phyloP scores from a whole-genome alignment of 495 filamentous ascomycete genomes.

The Xylaria intraflava region DNA sequence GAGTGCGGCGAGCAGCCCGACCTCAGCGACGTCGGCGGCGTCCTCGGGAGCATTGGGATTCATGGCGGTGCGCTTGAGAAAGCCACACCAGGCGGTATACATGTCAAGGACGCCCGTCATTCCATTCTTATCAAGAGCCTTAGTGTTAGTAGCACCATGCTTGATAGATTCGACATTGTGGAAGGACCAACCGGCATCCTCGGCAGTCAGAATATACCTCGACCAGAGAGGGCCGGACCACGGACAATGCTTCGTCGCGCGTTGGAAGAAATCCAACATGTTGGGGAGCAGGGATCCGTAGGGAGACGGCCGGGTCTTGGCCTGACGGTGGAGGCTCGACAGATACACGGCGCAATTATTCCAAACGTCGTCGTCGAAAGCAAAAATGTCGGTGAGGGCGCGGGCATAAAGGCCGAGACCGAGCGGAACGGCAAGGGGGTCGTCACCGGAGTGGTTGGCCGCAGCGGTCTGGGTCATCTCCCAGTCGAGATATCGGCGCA shows the following conservation, averaged over 20 bases:
- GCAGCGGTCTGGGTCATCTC: slow-evolving; percentile 54
- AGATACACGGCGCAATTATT: slow-evolving; percentile 74
- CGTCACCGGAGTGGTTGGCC: slow-evolving; percentile 12
- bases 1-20: slow-evolving; percentile 76
- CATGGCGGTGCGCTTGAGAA: slow-evolving; percentile 76
- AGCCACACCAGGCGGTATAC: slow-evolving; percentile 88
- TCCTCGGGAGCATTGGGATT: slow-evolving; percentile 71
- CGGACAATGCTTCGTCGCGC: slow-evolving; percentile 80
- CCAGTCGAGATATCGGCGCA: slow-evolving; percentile 75
- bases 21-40: slow-evolving; percentile 83
- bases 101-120: slow-evolving; percentile 84
- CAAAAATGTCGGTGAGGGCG: slow-evolving; percentile 58
- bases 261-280: slow-evolving; percentile 47
- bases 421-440: slow-evolving; percentile 47
- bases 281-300: slow-evolving; percentile 29
- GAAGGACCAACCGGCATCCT: slow-evolving; percentile 66
- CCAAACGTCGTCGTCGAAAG: slow-evolving; percentile 66
- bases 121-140: slow-evolving; percentile 61
- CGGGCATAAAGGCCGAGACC: slow-evolving; percentile 73
- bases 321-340: slow-evolving; percentile 32
- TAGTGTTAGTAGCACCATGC: slow-evolving; percentile 79
- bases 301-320: slow-evolving; percentile 19
- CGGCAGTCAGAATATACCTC: slow-evolving; percentile 73
- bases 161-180: slow-evolving; percentile 82
- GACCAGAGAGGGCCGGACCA: slow-evolving; percentile 92